Base-by-base conservation (phyloP, 305 asterid species). In the Fraxinus dipetala region DNA sequence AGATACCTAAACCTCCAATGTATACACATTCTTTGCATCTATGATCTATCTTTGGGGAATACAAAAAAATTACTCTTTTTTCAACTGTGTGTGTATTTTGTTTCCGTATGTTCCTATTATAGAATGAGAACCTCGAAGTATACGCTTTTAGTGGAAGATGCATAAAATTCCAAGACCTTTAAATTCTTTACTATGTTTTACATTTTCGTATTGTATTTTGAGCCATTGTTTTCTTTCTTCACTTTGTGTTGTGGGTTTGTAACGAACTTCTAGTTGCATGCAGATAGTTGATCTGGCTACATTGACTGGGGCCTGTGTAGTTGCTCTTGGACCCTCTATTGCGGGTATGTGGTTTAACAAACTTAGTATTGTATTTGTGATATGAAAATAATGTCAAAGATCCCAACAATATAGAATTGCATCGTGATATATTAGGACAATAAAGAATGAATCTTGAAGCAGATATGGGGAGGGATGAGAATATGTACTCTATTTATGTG, bases 261-360 rank as follows among this genome's bases (percentile, higher is more conserved):
- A 78, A 80, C 13, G 2, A 30, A 13, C 61, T 72, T 67, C 69
- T 45, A 22, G 72, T 84, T 56, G 6, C 74, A 30, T 83, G 90
- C 89, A 94, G 98, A 92, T 96, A 16, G 92, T 96, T 84, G 99
- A 96, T 86, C 88, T 96, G 83, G 98, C 99, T 78, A 94, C 99
- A 74, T 87, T 96, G 80, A 96, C 99, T 28, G 98, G 98, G 79
- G 98, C 99, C 13, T 94, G 98, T 31, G 32, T 91, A 2, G 86
- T 96, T 38, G 99, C 98, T 83, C 97, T 96, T 89, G 99, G 99
- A 43, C 97, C 98, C 70, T 88, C 98, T 73, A 88, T 96, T 86
- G 98, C 97, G 65, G 98, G 99, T 96, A 85, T 18, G 72, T 86
- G 28, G 1, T 70, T 78, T 69, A 8, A 51, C 18, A 43, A 3